Evolutionary conservation across 495 filamentous ascomycete species (phyloP).

Genomic region (Paragyromitra xinjiangensis): DNA sequence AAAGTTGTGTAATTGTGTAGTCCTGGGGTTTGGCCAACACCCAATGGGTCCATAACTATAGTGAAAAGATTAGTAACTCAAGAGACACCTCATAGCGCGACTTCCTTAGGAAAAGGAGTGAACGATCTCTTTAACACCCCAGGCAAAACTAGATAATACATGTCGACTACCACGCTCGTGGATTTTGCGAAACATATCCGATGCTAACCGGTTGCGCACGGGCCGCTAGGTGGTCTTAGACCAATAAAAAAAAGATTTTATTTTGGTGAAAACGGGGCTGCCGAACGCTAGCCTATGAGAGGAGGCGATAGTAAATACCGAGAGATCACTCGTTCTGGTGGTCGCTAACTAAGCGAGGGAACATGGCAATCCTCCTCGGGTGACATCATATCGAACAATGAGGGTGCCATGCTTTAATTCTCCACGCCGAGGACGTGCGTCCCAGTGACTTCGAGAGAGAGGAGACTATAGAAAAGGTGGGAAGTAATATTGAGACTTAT

Average conservation of each 20-base stretch:
- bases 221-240: too few relatives aligned
- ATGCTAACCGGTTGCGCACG: too few relatives aligned
- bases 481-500: not conserved
- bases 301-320: not conserved
- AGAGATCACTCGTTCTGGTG: not conserved
- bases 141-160: too few relatives aligned
- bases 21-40: too few relatives aligned
- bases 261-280: not conserved
- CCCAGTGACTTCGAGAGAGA: not conserved
- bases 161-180: too few relatives aligned
- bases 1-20: too few relatives aligned
- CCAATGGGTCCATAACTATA: too few relatives aligned
- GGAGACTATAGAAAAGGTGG: not conserved
- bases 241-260: not conserved
- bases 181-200: too few relatives aligned
- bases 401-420: not conserved
- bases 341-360: not conserved
- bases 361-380: not conserved
- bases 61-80: too few relatives aligned
- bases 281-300: not conserved
- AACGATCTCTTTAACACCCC: too few relatives aligned
- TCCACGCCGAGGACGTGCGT: not conserved
- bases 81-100: too few relatives aligned
- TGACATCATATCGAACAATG: not conserved
- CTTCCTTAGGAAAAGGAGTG: too few relatives aligned